These are phyloP conservation scores for Diplosphaera chodatii DNA, from an alignment of 139 green algal species.

Conservation along the genomic window DNA sequence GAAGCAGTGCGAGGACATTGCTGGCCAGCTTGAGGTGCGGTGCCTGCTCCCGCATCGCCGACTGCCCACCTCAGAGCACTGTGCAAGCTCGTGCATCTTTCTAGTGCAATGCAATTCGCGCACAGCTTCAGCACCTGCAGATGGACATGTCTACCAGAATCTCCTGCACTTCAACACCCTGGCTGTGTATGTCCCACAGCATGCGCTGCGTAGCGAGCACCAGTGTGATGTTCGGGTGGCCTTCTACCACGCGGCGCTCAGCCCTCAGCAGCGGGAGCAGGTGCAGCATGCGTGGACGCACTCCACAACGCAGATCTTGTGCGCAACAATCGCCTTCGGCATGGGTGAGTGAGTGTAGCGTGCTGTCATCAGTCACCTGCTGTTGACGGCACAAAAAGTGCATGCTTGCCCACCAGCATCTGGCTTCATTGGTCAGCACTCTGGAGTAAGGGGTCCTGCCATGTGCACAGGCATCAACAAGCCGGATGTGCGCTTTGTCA, in stretches of 20 bases:
- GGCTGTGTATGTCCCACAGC: not conserved
- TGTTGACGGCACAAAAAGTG: too few species aligned
- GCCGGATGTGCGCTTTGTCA: constrained; percentile 79
- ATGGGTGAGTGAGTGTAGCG: too few species aligned
- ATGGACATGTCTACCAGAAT: too few species aligned
- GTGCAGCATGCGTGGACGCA: constrained; percentile 80
- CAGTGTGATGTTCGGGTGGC: not conserved
- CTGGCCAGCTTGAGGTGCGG: constrained; percentile 45
- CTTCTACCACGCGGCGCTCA: constrained; percentile 74
- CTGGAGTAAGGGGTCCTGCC: not conserved
- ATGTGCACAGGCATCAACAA: constrained; percentile 57
- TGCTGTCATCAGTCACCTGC: too few species aligned
- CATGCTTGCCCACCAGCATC: too few species aligned
- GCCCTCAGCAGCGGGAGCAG: constrained; percentile 52
- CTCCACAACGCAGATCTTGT: constrained; percentile 60
- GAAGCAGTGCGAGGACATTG: constrained; percentile 74
- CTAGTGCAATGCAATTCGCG: too few species aligned
- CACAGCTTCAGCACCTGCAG: too few species aligned
- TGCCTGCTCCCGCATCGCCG: too few species aligned
- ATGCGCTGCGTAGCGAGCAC: constrained; percentile 8
- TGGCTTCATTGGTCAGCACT: too few species aligned
- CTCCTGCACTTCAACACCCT: too few species aligned
- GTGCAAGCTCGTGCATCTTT: too few species aligned
- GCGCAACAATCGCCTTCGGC: constrained; percentile 88
- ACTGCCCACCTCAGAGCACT: too few species aligned